Percentiles rank a stretch among this genome's conserved stretches.
These are phyloP conservation scores for Coniochaeta sp. DNA, from an alignment of 2,329 filamentous ascomycete genomes.

Conservation along the genomic window DNA sequence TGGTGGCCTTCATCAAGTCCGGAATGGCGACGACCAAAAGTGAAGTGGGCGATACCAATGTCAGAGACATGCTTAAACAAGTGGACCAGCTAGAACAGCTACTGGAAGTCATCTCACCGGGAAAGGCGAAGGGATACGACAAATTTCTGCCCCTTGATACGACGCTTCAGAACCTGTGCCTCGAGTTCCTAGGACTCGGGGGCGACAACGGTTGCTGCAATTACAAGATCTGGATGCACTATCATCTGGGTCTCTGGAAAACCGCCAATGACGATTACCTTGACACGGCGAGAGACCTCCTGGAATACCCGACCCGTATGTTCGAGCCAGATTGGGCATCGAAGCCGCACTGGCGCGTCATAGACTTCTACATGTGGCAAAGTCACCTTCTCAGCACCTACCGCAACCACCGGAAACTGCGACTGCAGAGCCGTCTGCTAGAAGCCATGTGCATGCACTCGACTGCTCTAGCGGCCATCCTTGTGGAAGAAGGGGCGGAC, in stretches of 20 bases:
- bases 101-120: background rate
- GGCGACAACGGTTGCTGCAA: background rate
- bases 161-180: background rate
- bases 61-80: background rate
- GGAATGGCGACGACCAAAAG: background rate
- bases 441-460: conserved; percentile 1
- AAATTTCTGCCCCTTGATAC: background rate
- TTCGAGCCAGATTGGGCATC: background rate
- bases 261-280: background rate
- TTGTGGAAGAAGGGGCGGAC: background rate
- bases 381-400: background rate
- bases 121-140: background rate
- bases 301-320: background rate
- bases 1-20: background rate
- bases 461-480: background rate
- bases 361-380: background rate
- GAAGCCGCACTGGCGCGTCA: background rate
- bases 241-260: background rate
- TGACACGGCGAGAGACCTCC: background rate
- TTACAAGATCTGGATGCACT: background rate
- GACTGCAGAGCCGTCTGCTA: background rate
- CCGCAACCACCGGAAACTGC: background rate
- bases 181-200: background rate
- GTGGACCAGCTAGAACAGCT: background rate
- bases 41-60: background rate